These are phyloP conservation scores for Fusarium zealandicum DNA, from an alignment of 2,329 filamentous ascomycete species.

Conservation along the genomic window DNA sequence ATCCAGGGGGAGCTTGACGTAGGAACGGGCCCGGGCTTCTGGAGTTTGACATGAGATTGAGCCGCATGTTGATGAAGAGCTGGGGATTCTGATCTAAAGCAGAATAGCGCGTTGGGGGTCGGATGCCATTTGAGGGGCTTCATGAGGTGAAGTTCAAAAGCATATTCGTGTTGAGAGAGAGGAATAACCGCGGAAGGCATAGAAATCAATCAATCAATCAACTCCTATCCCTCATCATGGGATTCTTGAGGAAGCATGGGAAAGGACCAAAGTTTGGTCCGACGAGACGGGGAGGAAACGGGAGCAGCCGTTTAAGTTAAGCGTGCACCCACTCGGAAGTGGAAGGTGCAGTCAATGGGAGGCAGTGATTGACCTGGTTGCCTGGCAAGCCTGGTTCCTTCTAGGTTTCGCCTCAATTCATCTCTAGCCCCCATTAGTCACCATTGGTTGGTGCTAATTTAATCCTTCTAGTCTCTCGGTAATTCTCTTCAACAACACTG, in stretches of 20 bases:
- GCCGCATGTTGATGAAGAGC: background rate
- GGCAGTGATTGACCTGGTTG: too few species aligned
- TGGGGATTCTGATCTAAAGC: background rate
- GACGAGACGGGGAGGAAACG: constrained; percentile 16
- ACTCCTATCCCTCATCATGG: background rate
- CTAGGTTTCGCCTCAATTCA: too few species aligned
- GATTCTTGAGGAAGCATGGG: background rate
- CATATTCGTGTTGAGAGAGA: too few species aligned
- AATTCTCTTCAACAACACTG: too few species aligned
- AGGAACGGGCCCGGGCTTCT: background rate
- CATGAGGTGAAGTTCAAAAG: too few species aligned
- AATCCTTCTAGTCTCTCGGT: too few species aligned
- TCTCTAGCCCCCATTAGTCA: too few species aligned
- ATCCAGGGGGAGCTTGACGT: background rate
- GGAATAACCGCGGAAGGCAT: too few species aligned
- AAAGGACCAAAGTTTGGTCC: background rate
- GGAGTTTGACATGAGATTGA: background rate
- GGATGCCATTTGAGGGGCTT: background rate
- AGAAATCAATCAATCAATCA: background rate
- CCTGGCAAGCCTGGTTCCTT: too few species aligned
- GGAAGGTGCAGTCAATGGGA: too few species aligned
- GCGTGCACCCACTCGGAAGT: background rate
- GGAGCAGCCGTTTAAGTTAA: constrained; percentile 24
- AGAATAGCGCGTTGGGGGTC: background rate
- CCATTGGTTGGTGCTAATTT: too few species aligned